These are phyloP conservation scores for Domatiomyces globalis DNA, from an alignment of 2,329 filamentous ascomycete species.

Conservation along the genomic window DNA sequence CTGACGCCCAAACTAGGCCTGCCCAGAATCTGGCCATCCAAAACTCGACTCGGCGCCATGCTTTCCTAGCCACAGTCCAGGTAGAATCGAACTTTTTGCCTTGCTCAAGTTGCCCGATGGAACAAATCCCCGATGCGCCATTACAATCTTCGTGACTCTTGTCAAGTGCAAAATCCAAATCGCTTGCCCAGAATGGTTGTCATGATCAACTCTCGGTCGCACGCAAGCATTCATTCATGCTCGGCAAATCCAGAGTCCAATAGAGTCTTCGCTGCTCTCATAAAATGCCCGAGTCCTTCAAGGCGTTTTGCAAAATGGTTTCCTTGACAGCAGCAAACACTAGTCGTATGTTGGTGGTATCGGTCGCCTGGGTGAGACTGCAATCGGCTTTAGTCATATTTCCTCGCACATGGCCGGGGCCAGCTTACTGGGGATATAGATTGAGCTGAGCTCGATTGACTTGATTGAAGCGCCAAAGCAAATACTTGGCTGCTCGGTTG, in stretches of 20 bases:
- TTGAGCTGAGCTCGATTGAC: slow-evolving; percentile 94
- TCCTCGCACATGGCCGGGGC: neutral
- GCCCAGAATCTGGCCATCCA: neutral
- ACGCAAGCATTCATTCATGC: neutral
- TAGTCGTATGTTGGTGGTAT: slow-evolving; percentile 93
- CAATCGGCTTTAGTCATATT: slow-evolving; percentile 17
- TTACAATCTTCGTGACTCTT: neutral
- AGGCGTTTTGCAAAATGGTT: slow-evolving; percentile 93
- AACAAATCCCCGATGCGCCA: neutral
- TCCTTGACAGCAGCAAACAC: slow-evolving; percentile 98
- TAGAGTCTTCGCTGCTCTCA: slow-evolving; percentile 29
- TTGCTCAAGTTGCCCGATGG: neutral
- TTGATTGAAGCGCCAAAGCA: slow-evolving; percentile 97
- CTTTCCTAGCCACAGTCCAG: neutral
- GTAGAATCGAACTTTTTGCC: neutral
- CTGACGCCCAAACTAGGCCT: neutral
- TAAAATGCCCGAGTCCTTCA: slow-evolving; percentile 95
- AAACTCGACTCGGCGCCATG: neutral
- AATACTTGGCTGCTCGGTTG: slow-evolving; percentile 93
- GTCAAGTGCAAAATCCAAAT: neutral
- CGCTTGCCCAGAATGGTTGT: neutral
- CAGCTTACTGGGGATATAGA: slow-evolving; percentile 84
- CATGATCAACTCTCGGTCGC: neutral
- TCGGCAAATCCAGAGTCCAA: neutral
- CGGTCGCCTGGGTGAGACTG: slow-evolving; percentile 94